Base-by-base conservation (phyloP, 2,329 filamentous ascomycete species). In the Graphilbum sp. region DNA sequence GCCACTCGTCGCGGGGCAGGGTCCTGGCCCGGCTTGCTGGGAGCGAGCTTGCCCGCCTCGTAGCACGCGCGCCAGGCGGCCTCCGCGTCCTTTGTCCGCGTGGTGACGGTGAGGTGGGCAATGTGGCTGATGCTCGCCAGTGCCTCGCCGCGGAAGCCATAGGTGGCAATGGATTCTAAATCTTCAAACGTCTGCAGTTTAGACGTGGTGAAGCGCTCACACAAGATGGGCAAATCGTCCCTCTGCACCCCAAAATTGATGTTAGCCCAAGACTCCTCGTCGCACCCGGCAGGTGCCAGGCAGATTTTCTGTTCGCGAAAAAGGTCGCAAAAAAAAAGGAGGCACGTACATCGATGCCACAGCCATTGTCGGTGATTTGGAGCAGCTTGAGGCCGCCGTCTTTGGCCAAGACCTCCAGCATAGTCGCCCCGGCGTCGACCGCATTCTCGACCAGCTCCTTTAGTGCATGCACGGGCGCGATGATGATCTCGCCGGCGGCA, bases 61-160 rank as follows among this genome's bases (percentile, higher is more conserved):
- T 94, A 98, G 47, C 83, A 75, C 18, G 87, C 87, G 53, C 83
- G 78, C 82, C 83, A 98, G 15, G 90, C 90, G 57, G 85, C 82
- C 47, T 75, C 78, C 0, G 87, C 93, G 32, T 85, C 77, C 41
- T 81, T 79, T 1, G 87, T 96, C 55, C 86, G 92, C 8, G 92
- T 98, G 2, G 88, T 96, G 32, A 98, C 85, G 4, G 79, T 85
- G 18, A 98, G 67, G 61, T 98, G 92, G 25, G 92, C 88, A 49
- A 98, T 95, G 54, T 98, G 90, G 53, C 88, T 96, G 55, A 98
- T 98, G 59, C 90, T 96, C 13, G 90, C 90, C 39, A 98, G 62
- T 4, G 90, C 90, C 59, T 98, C 90, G 39, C 90, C 90, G 38
- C 90, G 80, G 53, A 98, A 98, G n/a, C 90, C 90, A 56, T 98